Evolutionary conservation across 352 stramenopile genomes (phyloP).

Genomic region (Phytophthora cryptogea): DNA sequence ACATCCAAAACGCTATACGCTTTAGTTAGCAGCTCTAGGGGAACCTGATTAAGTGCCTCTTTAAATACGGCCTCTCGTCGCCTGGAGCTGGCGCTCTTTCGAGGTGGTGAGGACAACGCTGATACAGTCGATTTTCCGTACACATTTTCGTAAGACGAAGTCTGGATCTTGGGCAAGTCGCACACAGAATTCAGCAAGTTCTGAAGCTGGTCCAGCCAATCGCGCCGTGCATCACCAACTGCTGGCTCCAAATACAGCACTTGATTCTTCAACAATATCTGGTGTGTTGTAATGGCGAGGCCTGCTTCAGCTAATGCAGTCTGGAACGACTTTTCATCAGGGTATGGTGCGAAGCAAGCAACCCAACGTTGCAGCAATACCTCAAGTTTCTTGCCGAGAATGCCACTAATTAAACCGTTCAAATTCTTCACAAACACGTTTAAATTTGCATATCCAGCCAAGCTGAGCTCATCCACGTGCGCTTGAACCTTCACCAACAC

Average conservation of each 20-base stretch:
- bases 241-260: slow-evolving; percentile 96
- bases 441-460: slow-evolving; percentile 95
- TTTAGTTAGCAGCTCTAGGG: slow-evolving; percentile 67
- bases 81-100: slow-evolving; percentile 58
- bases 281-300: slow-evolving; percentile 69
- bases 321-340: slow-evolving; percentile 66
- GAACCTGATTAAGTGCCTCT: slow-evolving; percentile 64
- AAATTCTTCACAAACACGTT: slow-evolving; percentile 92
- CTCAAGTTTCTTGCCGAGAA: slow-evolving; percentile 86
- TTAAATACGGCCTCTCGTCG: slow-evolving; percentile 77
- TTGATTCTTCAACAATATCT: slow-evolving; percentile 97
- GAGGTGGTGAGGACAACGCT: slow-evolving; percentile 58
- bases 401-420: slow-evolving; percentile 84
- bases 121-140: slow-evolving; percentile 75
- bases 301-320: slow-evolving; percentile 46
- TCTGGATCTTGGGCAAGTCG: slow-evolving; percentile 90
- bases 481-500: slow-evolving; percentile 91
- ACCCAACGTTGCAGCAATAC: slow-evolving; percentile 69
- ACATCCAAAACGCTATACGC: slow-evolving; percentile 79
- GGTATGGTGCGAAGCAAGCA: slow-evolving; percentile 60
- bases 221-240: slow-evolving; percentile 90
- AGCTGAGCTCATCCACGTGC: slow-evolving; percentile 93
- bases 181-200: slow-evolving; percentile 94
- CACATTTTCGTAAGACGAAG: slow-evolving; percentile 88
- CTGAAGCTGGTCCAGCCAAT: slow-evolving; percentile 93